Base-by-base conservation (phyloP, 768 basidiomycete genomes). In the Lentinula edodes region DNA sequence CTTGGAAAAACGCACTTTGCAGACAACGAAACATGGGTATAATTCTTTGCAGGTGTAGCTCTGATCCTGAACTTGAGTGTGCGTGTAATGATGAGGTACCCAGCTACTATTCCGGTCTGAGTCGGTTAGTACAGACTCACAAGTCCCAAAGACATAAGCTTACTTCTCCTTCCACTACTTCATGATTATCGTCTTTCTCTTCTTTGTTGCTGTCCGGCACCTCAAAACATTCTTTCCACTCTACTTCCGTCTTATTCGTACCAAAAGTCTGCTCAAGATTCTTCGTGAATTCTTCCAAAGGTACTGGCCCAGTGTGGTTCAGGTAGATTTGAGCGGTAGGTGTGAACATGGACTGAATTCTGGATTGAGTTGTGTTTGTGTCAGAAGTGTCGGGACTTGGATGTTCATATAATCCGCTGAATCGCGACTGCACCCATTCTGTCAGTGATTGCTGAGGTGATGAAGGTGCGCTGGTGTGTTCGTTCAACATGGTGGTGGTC, bases 1-100 rank as follows among this genome's bases (percentile, higher is more conserved):
- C 36, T 16, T 48, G 34, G n/a, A 36, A 57, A 53, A 28, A 64
- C 73, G 53, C 34, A 79, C 80, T 68, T 76, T 20, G 78, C 79
- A 42, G 75, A 80, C 52, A 81, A 79, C 15, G 69, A 61, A 35
- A 76, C 63, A 32, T 68, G 65, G 36, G 71, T 74, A 7, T 60
- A 63, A 8, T 66, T 69, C 58, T 78, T 74, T 8, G 76, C 80
- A 6, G 73, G 74, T 2, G 63, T 61, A 9, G 62, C 81, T 20
- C 80, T 75, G 15, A 82, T 73, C 7, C 75, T 70, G 62, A 78
- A 75, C 48, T 74, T 76, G 50, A 78, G 58, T 2, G 71, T 69
- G 23, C 76, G 77, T 32, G 74, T 77, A 51, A 78, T 70, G 62
- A 75, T 65, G 42, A 79, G 70, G 52, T 68, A 64, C 0, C 81